A percentile compares a stretch with the other conserved stretches of the same genome.
Conservation (phyloP, 805 yeast genomes). For the Clavispora vitiphila region DNA sequence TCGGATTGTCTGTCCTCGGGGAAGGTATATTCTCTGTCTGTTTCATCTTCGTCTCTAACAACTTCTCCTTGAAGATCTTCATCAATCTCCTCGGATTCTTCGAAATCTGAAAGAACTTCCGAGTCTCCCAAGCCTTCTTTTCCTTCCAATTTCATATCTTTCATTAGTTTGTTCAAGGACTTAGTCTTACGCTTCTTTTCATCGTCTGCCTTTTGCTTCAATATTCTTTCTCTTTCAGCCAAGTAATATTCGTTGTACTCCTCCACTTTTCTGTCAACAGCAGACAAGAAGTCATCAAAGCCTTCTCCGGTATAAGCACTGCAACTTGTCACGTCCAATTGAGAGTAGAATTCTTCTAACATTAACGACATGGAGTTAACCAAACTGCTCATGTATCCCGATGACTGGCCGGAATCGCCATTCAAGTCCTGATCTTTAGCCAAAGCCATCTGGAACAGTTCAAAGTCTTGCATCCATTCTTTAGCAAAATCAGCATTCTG, state of each 20-base stretch:
- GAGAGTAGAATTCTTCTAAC: slow-evolving; percentile 93
- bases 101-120: slow-evolving; percentile 48
- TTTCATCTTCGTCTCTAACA: slow-evolving; percentile 42
- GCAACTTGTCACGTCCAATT: slow-evolving; percentile 87
- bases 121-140: slow-evolving; percentile 21
- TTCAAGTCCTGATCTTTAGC: slow-evolving; percentile 61
- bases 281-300: slow-evolving; percentile 81
- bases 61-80: slow-evolving; percentile 44
- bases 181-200: slow-evolving; percentile 69
- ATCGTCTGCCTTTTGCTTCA: slow-evolving; percentile 69
- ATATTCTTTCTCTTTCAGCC: slow-evolving; percentile 78
- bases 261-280: slow-evolving; percentile 79
- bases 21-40: slow-evolving; percentile 63
- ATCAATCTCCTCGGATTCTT: slow-evolving; percentile 44
- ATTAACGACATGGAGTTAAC: slow-evolving; percentile 93
- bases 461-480: slow-evolving; percentile 98
- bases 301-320: slow-evolving; percentile 93
- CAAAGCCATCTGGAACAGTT: slow-evolving; percentile 78
- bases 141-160: slow-evolving; percentile 68
- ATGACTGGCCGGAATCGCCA: slow-evolving; percentile 54
- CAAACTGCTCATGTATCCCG: slow-evolving; percentile 91
- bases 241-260: slow-evolving; percentile 82
- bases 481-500: slow-evolving; percentile 79
- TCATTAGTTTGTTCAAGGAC: slow-evolving; percentile 69
- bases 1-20: slow-evolving; percentile 64